Conservation (phyloP, 192 early-diverging fungal species). For the Spizellomyces punctatus region DNA sequence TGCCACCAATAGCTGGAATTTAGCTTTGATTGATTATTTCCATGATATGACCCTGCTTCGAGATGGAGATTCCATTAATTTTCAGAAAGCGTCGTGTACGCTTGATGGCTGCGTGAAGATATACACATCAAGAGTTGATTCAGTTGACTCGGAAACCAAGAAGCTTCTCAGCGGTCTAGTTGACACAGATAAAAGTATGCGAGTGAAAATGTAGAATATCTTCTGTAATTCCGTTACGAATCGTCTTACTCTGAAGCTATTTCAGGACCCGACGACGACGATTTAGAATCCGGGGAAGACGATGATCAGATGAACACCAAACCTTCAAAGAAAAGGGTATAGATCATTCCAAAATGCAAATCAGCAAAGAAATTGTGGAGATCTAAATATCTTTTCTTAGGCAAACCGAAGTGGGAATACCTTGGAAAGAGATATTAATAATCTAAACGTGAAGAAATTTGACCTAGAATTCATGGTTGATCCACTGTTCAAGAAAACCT, state of each 20-base stretch:
- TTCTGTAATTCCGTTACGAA: not conserved
- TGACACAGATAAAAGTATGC: slow-evolving; percentile 51
- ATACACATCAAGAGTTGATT: slow-evolving; percentile 95
- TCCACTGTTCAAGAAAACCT: slow-evolving; percentile 97
- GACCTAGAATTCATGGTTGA: slow-evolving; percentile 93
- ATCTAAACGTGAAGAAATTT: slow-evolving; percentile 81
- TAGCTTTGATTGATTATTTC: slow-evolving; percentile 98
- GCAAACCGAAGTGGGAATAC: slow-evolving; percentile 49
- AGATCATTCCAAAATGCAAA: not conserved
- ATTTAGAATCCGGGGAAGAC: not conserved
- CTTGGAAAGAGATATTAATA: slow-evolving; percentile 78
- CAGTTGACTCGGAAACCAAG: slow-evolving; percentile 89
- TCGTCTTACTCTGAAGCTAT: not conserved
- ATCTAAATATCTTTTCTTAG: not conserved
- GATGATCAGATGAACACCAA: not conserved
- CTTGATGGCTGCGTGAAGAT: slow-evolving; percentile 97
- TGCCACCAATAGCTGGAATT: slow-evolving; percentile 90
- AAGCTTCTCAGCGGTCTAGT: slow-evolving; percentile 86
- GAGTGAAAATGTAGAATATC: not conserved
- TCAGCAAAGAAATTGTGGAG: not conserved
- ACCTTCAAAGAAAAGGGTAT: slow-evolving; percentile 4
- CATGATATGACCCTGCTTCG: slow-evolving; percentile 90
- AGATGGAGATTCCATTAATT: slow-evolving; percentile 98
- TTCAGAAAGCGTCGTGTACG: slow-evolving; percentile 96
- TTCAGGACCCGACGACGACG: slow-evolving; percentile 12